These are phyloP conservation scores for Eucalyptus cloeziana DNA, from an alignment of 345 rosid genomes.

Conservation along the genomic window DNA sequence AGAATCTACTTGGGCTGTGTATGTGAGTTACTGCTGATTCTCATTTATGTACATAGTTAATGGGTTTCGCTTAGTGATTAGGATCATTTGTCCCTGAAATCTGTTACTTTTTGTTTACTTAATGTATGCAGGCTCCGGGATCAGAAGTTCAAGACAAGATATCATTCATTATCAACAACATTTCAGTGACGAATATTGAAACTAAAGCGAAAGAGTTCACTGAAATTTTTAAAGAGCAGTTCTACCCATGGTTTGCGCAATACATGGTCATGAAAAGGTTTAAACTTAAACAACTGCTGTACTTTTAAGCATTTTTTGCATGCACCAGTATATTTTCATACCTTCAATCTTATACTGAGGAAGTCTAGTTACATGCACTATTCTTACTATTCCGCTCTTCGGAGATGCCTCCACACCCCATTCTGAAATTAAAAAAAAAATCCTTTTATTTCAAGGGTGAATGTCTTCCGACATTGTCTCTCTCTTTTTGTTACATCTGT, in stretches of 20 bases:
- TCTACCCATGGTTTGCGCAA: constrained; percentile 94
- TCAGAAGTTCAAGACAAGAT: constrained; percentile 82
- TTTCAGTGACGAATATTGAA: constrained; percentile 71
- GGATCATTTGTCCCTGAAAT: neutral
- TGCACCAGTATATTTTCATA: neutral
- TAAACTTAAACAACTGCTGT: neutral
- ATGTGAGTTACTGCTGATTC: neutral
- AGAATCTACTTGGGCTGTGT: neutral
- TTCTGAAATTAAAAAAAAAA: neutral
- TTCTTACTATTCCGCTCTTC: neutral
- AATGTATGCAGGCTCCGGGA: constrained; percentile 56
- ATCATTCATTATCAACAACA: constrained; percentile 83
- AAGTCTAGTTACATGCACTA: neutral
- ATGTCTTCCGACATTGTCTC: neutral
- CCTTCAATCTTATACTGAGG: neutral
- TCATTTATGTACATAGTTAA: neutral
- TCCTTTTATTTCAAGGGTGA: neutral
- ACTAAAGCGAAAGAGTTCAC: constrained; percentile 76
- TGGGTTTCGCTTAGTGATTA: neutral
- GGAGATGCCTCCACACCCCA: neutral
- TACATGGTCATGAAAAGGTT: constrained; percentile 99
- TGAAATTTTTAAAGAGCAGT: constrained; percentile 72
- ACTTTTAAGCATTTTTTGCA: neutral
- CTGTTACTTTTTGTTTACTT: neutral
- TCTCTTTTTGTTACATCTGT: neutral